A percentile compares a stretch with the other conserved stretches of the same genome.
Conservation (phyloP, 2,329 filamentous ascomycete genomes). For the Xenosphaeropsis pyriputrescens region DNA sequence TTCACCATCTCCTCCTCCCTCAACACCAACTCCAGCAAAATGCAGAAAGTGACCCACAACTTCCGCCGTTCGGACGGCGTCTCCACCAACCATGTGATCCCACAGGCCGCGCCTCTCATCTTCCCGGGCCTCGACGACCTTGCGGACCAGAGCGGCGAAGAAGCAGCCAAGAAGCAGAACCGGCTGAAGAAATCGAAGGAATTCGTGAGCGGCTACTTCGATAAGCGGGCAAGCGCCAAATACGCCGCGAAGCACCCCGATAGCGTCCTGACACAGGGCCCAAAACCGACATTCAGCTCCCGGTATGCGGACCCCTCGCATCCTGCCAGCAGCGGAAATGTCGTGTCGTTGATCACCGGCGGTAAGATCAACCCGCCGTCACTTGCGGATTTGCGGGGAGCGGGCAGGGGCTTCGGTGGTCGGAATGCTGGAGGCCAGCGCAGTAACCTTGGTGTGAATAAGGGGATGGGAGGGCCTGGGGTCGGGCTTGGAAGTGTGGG, state of each 20-base stretch:
- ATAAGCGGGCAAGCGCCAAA: slow-evolving; percentile 6
- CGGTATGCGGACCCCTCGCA: slow-evolving; percentile 34
- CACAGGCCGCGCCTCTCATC: slow-evolving; percentile 19
- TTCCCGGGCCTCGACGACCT: slow-evolving; percentile 12
- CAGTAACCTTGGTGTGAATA: not conserved
- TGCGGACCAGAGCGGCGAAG: slow-evolving; percentile 1
- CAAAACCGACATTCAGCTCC: slow-evolving; percentile 23
- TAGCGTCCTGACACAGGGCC: slow-evolving; percentile 2
- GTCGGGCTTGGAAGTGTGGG: too few species aligned
- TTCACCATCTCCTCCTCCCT: slow-evolving; percentile 14
- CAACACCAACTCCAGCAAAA: not conserved
- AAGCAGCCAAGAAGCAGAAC: slow-evolving; percentile 2
- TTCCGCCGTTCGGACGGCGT: too few species aligned
- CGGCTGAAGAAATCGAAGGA: slow-evolving; percentile 2
- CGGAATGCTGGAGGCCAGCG: too few species aligned
- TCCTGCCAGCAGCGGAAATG: slow-evolving; percentile 27
- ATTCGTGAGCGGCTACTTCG: slow-evolving; percentile 6
- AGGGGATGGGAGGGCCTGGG: not conserved
- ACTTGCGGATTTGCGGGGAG: too few species aligned
- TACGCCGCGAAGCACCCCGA: slow-evolving; percentile 5
- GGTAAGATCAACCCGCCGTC: not conserved
- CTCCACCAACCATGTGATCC: slow-evolving; percentile 5
- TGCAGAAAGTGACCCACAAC: too few species aligned
- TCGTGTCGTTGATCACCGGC: slow-evolving; percentile 5
- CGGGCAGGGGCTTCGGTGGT: too few species aligned